These are phyloP conservation scores for Neocucurbitaria cava DNA, from an alignment of 2,329 filamentous ascomycete species.

Conservation along the genomic window DNA sequence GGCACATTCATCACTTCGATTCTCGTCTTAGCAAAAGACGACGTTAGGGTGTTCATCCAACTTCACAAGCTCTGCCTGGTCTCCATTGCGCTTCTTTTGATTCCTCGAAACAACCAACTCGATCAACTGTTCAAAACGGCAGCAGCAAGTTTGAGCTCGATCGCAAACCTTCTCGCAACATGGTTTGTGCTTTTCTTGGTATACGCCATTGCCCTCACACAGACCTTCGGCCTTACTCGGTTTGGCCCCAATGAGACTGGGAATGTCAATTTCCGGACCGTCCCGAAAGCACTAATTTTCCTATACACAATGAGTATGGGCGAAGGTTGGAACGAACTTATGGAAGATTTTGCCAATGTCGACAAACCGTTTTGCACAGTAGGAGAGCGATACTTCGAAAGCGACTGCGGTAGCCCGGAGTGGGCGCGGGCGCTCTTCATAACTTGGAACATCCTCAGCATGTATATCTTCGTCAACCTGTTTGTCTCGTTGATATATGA, in stretches of 20 bases:
- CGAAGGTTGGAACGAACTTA: conserved; percentile 95
- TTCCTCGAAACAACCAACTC: conserved; percentile 93
- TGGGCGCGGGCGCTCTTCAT: conserved; percentile 94
- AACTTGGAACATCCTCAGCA: conserved; percentile 98
- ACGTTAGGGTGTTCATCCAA: conserved; percentile 70
- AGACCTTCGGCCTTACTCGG: conserved; percentile 92
- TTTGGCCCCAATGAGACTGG: conserved; percentile 76
- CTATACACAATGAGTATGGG: conserved; percentile 93
- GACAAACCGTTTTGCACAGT: conserved; percentile 81
- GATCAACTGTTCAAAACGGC: conserved; percentile 99
- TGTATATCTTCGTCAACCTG: conserved; percentile 99
- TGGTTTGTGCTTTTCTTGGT: conserved; percentile 98
- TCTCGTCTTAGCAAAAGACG: conserved; percentile 69
- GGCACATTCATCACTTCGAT: conserved; percentile 85
- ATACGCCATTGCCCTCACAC: conserved; percentile 94
- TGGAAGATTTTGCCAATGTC: conserved; percentile 92
- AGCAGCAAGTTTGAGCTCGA: conserved; percentile 87
- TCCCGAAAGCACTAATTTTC: conserved; percentile 91
- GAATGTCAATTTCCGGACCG: conserved; percentile 91
- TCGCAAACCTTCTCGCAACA: conserved; percentile 89
- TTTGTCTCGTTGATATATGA: conserved; percentile 99
- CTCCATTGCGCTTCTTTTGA: conserved; percentile 85
- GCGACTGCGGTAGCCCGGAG: conserved; percentile 88
- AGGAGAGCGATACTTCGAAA: conserved; percentile 75
- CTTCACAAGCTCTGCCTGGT: conserved; percentile 95